Conservation (phyloP, 768 basidiomycete species). For the Mrakia hoshinonis region DNA sequence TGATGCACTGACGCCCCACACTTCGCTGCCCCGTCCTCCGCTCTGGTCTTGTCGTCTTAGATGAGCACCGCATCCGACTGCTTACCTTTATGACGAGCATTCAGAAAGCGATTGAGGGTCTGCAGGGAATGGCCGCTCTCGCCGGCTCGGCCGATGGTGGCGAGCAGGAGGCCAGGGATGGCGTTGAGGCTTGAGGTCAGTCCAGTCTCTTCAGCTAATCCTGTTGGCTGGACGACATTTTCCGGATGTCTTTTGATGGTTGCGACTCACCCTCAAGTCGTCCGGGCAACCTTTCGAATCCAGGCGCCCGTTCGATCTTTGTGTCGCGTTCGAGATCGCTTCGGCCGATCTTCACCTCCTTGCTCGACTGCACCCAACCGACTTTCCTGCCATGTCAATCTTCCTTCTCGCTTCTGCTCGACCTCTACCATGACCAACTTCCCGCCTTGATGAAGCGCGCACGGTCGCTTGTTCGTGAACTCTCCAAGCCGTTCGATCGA, state of each 20-base stretch:
- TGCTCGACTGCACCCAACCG: no score
- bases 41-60: not conserved
- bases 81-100: conserved; percentile 1
- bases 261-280: not conserved
- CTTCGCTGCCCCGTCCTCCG: not conserved
- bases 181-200: not conserved
- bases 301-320: no score
- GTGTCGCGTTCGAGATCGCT: no score
- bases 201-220: not conserved
- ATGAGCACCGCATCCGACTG: conserved; percentile 3
- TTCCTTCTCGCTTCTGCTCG: no score
- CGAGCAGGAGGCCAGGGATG: not conserved
- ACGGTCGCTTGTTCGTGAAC: no score
- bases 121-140: conserved; percentile 1
- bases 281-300: no score
- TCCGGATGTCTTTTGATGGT: not conserved
- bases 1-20: not conserved
- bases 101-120: not conserved
- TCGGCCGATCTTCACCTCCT: no score
- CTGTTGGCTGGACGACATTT: no score
- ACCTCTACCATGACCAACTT: no score
- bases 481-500: no score
- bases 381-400: no score
- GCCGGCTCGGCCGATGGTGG: not conserved
- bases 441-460: no score